Evolutionary conservation across 768 basidiomycete genomes (phyloP), one percentile per base, ranked within the genome.

Genomic region (Pleurotus tuber-regium): DNA sequence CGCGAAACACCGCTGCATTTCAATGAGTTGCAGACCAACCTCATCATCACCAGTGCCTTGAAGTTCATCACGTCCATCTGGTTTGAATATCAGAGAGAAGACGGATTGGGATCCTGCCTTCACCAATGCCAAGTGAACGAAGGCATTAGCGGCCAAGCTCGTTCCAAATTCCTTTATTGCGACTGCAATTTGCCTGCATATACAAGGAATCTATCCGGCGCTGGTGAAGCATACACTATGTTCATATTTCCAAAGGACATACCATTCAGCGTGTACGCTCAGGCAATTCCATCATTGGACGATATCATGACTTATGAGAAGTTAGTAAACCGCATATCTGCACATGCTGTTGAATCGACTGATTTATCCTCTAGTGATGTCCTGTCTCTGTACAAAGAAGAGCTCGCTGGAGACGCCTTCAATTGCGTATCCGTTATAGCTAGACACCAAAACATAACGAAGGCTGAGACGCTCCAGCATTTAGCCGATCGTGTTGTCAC

Each of bases 381-480:
- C 9, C 30, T 48, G 4, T 48, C 46, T n/a, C 30, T 48, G 12
- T 48, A 31, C 19, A 48, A 48, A 18, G 46, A 48, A 25, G 46
- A 48, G 4, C 28, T 48, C 4, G 26, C 10, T 16, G 28, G 28
- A 12, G 46, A 48, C 9, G 24, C n/a, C 11, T n/a, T 28, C 33
- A 48, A 48, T n/a, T 48, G n/a, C 33, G 14, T 31, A 9, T 48
- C 46, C 14, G n/a, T 31, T 18, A 21, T 48, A 23, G 46, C 46
- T 8, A 18, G 14, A 25, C 29, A 35, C 36, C 33, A 23, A 7
- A 18, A 21, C 33, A 23, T 30, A 5, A 7, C 47, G 11, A 49
- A 49, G 28, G 2, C 18, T 14, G 23, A 33, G 18, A n/a, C 26
- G 4, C 31, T 49, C 11, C 31, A 11, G 19, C 31, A 49, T 1